Evolutionary conservation across 352 stramenopile genomes (phyloP), one percentile per base, ranked within the genome.

Genomic region (Globisporangium recalcitrans): DNA sequence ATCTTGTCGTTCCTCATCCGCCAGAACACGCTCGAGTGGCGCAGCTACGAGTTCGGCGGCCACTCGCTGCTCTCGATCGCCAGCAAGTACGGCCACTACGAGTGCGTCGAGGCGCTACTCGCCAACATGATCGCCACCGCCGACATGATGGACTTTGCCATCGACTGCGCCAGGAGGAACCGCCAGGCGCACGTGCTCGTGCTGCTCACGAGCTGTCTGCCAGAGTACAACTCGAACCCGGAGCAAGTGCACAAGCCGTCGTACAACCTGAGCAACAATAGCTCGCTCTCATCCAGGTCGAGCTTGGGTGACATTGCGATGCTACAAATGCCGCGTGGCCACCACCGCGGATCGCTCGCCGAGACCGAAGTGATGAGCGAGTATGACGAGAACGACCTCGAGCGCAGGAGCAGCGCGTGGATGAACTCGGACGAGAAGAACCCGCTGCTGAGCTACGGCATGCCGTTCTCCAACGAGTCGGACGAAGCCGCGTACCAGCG

Each of bases 181-280:
- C 73, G 67, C 31, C 82, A 91, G 57, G 80, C 82, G 11, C 82
- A 91, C 58, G 69, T 91, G 8, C 68, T 91, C 13, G 80, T 89
- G 36, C 60, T 91, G 31, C 70, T 91, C 46, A 91, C 80, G 47
- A 91, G 68, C 61, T 88, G 72, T 52, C 58, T 90, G n/a, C 75
- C 76, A 0, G 71, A 87, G 58, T 88, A 79, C 52, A 61, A 46
- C 9, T 69, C 69, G 21, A 69, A 72, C 6, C 52, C 51, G 4
- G 67, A 80, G 31, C 60, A 69, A 22, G 38, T 68, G 24, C 65
- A 56, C 42, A 68, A 71, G 27, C 62, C 54, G 22, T 57, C 55
- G 16, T 40, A 31, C 27, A 40, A 49, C 26, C 27, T 46, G 3
- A 63, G 55, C 32, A 44, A 46, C 40, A 48, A 52, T 16, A 66